Conservation (phyloP, 1,284 basidiomycete species). For the Schizophyllum commune region DNA sequence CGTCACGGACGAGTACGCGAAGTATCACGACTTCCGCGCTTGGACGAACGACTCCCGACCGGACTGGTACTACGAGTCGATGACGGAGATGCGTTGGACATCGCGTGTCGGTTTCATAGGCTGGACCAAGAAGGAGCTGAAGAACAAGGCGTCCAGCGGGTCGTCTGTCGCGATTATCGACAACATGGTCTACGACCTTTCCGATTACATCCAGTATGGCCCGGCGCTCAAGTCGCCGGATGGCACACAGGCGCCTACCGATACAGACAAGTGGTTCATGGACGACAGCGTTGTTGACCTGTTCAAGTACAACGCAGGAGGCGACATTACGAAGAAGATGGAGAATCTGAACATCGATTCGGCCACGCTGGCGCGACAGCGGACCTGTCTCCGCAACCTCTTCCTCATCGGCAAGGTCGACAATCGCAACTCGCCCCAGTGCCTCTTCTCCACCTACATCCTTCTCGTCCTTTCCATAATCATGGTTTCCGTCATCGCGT, state of each 20-base stretch:
- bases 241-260: slow-evolving; percentile 51
- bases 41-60: slow-evolving; percentile 84
- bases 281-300: slow-evolving; percentile 62
- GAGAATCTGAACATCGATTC: slow-evolving; percentile 59
- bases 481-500: slow-evolving; percentile 94
- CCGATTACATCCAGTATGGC: slow-evolving; percentile 65
- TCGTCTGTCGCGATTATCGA: slow-evolving; percentile 77
- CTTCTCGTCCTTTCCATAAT: slow-evolving; percentile 84
- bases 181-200: slow-evolving; percentile 83
- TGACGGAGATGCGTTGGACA: slow-evolving; percentile 86
- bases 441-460: slow-evolving; percentile 89
- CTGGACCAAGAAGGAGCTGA: slow-evolving; percentile 75
- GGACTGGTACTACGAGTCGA: slow-evolving; percentile 96
- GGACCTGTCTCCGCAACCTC: slow-evolving; percentile 85
- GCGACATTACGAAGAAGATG: slow-evolving; percentile 80
- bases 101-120: slow-evolving; percentile 88
- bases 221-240: slow-evolving; percentile 52
- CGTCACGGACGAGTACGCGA: slow-evolving; percentile 70
- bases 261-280: slow-evolving; percentile 75
- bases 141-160: slow-evolving; percentile 59
- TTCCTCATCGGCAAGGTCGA: slow-evolving; percentile 92
- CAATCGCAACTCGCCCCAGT: slow-evolving; percentile 86
- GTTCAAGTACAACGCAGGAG: slow-evolving; percentile 80
- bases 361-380: slow-evolving; percentile 71
- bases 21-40: slow-evolving; percentile 94